Conservation (phyloP, 1,139 yeast genomes). For the Hansenula lynferdii region DNA sequence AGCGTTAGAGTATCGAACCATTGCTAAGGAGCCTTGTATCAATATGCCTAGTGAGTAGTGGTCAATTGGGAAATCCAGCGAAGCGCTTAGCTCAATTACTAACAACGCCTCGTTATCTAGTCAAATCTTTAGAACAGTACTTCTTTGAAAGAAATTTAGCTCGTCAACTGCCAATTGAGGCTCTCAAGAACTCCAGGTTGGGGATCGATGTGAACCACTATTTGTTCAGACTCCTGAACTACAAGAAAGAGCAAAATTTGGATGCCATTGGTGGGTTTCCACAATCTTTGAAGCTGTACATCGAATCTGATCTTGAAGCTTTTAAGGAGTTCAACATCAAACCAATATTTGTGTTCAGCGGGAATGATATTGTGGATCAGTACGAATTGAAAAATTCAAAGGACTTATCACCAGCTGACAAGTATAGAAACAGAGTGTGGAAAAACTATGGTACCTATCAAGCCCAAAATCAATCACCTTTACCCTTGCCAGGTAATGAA, state of each 20-base stretch:
- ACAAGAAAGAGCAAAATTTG: slow-evolving; percentile 63
- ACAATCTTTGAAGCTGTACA: slow-evolving; percentile 48
- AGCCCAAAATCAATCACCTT: slow-evolving; percentile 28
- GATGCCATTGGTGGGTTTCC: slow-evolving; percentile 89
- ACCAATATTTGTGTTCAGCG: slow-evolving; percentile 74
- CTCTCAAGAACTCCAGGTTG: slow-evolving; percentile 63
- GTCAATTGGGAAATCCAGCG: too few species aligned
- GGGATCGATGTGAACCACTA: slow-evolving; percentile 89
- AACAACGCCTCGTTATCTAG: slow-evolving; percentile 21
- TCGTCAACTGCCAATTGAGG: slow-evolving; percentile 57
- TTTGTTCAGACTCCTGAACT: slow-evolving; percentile 54
- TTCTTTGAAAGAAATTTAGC: slow-evolving; percentile 67
- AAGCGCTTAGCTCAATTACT: too few species aligned
- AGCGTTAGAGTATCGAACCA: too few species aligned
- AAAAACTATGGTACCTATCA: slow-evolving; percentile 23
- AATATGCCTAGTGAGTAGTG: slow-evolving; percentile 2
- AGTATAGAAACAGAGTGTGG: slow-evolving; percentile 31
- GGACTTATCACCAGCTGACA: slow-evolving; percentile 16
- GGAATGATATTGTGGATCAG: slow-evolving; percentile 34
- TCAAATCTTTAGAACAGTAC: slow-evolving; percentile 67
- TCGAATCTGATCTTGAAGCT: slow-evolving; percentile 58
- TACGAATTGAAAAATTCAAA: slow-evolving; percentile 16
- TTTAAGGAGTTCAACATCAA: slow-evolving; percentile 60
- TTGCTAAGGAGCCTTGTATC: too few species aligned
- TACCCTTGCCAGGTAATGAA: slow-evolving; percentile 29